Base-by-base conservation (phyloP, 768 basidiomycete species). In the Suillus lakei region DNA sequence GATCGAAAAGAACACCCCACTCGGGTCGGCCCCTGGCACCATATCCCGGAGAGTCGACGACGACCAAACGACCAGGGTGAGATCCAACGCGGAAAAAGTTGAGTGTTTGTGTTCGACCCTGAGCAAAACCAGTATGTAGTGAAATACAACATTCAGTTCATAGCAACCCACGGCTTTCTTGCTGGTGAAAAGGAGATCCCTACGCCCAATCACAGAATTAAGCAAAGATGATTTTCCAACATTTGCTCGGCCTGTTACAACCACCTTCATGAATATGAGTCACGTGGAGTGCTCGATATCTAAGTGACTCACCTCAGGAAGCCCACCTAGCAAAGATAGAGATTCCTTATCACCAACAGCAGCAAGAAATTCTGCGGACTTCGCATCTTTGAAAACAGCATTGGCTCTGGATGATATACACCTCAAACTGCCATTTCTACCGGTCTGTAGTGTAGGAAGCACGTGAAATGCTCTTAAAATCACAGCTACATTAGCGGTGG, bases 31-130 rank as follows among this genome's bases (percentile, higher is more conserved):
- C 92, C 62, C 91, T 82, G 10, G 82, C 77, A 56, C 93, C 93
- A 73, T 94, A 95, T 18, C 93, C 92, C 3, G 93, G 93, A 15
- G 92, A 84, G 70, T 95, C 93, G 12, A 95, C 92, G 4, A 94
- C 77, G 26, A 92, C 72, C 39, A 91, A 79, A 44, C 85, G 82
- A 38, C 87, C 86, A 10, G 78, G 76, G 21, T 68, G 62, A 30
- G 84, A 81, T 5, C 90, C 89, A n/a, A 92, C 85, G 46, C 85
- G 81, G 72, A 85, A 92, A 70, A 92, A 93, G 67, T 92, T 91
- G 58, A 94, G 77, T 12, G 86, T 75, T 69, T 85, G 84, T 15
- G 92, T 93, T n/a, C 85, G 83, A 16, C 92, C 92, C 91, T 93
- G 66, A 5, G 30, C 7, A 18, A 46, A 60, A 50, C 39, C 5